These are phyloP conservation scores for Rosa rugosa DNA, from an alignment of 306 rosid species.

Conservation along the genomic window DNA sequence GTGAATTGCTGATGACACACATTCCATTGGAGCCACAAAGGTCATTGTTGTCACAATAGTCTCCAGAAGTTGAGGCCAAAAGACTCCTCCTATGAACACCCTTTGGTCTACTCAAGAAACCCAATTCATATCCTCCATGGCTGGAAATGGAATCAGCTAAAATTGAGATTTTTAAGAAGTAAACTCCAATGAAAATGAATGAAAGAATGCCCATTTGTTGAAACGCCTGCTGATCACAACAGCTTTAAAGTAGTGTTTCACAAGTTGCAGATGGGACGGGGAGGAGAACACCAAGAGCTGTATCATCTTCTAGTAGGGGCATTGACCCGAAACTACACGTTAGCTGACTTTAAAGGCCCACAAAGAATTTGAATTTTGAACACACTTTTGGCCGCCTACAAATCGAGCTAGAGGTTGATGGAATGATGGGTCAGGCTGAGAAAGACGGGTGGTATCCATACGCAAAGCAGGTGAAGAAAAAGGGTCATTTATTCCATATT, in stretches of 20 bases:
- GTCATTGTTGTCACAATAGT: slow-evolving; percentile 22
- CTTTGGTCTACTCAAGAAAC: slow-evolving; percentile 39
- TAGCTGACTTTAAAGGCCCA: background rate
- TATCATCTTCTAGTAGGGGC: background rate
- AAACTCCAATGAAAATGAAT: background rate
- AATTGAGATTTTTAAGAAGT: slow-evolving; percentile 4
- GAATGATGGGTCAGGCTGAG: background rate
- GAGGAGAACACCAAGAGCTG: background rate
- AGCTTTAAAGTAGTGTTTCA: background rate
- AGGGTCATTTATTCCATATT: background rate
- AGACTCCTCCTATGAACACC: slow-evolving; percentile 33
- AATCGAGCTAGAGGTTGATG: background rate
- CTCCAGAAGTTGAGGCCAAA: slow-evolving; percentile 18
- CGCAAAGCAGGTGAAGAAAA: background rate
- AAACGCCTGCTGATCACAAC: background rate
- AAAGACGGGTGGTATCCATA: no score
- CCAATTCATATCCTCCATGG: slow-evolving; percentile 28
- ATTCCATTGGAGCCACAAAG: slow-evolving; percentile 36
- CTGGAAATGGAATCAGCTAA: slow-evolving; percentile 31
- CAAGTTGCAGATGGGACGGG: background rate
- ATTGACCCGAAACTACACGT: background rate
- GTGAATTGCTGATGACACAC: slow-evolving; percentile 15
- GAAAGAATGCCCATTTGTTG: slow-evolving; percentile 17
- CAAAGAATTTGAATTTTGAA: background rate
- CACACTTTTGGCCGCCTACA: background rate